phyloP scores from a whole-genome alignment of 176 grass and related monocot genomes.

The Carex myosuroides region DNA sequence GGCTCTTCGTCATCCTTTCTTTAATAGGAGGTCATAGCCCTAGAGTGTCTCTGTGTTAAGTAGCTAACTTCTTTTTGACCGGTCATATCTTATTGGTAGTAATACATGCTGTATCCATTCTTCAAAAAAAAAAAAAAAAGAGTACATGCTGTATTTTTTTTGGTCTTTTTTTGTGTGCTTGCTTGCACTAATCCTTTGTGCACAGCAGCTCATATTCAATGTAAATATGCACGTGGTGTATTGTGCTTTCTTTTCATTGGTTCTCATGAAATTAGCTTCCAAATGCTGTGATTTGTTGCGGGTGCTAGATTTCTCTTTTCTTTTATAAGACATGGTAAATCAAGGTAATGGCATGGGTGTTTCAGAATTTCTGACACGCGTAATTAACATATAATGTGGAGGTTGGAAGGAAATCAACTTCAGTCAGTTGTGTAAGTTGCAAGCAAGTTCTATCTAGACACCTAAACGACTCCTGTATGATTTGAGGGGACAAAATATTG shows the following conservation, averaged over 20 bases:
- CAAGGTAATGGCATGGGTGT: background rate
- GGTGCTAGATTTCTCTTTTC: background rate
- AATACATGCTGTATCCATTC: background rate
- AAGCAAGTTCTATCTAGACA: too few species aligned
- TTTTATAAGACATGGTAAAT: background rate
- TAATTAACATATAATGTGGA: too few species aligned
- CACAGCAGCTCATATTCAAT: background rate
- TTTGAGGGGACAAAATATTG: too few species aligned
- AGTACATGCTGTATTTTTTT: background rate
- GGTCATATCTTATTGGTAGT: background rate
- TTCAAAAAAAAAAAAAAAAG: too few species aligned
- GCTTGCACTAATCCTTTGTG: background rate
- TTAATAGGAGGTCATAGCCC: conserved; percentile 15
- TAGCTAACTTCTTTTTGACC: background rate
- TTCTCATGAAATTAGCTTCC: background rate
- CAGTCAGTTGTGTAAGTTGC: too few species aligned
- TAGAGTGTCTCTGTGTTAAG: background rate
- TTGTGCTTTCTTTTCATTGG: background rate
- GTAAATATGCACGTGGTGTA: conserved; percentile 8
- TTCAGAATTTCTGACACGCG: too few species aligned
- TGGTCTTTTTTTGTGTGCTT: background rate
- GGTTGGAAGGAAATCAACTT: too few species aligned
- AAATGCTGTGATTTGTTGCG: background rate
- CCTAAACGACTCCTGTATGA: too few species aligned
- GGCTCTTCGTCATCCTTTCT: conserved; percentile 63